Conservation (phyloP, 768 basidiomycete genomes). For the Mycena capillaripes region DNA sequence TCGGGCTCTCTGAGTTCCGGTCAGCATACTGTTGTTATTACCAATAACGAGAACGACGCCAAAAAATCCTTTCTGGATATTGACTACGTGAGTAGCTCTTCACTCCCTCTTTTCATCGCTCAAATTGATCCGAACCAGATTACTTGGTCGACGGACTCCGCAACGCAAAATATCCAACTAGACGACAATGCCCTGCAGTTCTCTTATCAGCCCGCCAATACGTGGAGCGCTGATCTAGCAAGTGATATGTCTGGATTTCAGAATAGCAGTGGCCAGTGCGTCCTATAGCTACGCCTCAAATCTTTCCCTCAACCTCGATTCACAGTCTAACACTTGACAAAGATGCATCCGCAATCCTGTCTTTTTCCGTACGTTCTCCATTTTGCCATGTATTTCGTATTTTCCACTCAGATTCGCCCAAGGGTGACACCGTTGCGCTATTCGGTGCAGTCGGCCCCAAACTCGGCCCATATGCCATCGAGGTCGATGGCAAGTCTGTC, state of each 20-base stretch:
- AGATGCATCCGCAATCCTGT: conserved; percentile 34
- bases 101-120: background rate
- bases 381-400: background rate
- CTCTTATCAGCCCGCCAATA: conserved; percentile 41
- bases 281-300: background rate
- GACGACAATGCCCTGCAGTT: conserved; percentile 48
- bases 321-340: conserved; percentile 34
- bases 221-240: conserved; percentile 45
- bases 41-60: conserved; percentile 27
- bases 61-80: conserved; percentile 46
- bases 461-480: conserved; percentile 37
- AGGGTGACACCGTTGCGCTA: conserved; percentile 45
- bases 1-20: conserved; percentile 40
- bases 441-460: conserved; percentile 52
- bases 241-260: conserved; percentile 42
- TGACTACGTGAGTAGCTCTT: conserved; percentile 47
- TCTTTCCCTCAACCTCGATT: background rate
- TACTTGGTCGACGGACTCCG: conserved; percentile 36
- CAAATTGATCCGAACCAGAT: conserved; percentile 32
- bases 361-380: conserved; percentile 34
- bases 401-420: background rate
- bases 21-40: conserved; percentile 47
- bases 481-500: conserved; percentile 40
- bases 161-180: conserved; percentile 15
- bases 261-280: conserved; percentile 50